Evolutionary conservation across 2,329 filamentous ascomycete species (phyloP).

Genomic region (Colletotrichum scovillei): DNA sequence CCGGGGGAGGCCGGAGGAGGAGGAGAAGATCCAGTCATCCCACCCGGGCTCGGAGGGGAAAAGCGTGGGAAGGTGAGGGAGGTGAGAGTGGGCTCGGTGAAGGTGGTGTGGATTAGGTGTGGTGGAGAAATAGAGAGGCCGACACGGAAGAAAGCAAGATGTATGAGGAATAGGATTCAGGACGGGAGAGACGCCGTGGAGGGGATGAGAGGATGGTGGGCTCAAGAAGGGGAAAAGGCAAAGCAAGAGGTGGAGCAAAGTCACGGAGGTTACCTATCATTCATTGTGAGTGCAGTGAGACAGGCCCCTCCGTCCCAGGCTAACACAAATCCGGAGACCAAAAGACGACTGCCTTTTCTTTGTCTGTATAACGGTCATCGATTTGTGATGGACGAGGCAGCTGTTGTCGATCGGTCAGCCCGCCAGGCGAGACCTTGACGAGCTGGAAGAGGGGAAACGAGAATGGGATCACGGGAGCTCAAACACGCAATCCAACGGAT

Average conservation of each 20-base stretch:
- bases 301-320: background rate
- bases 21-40: background rate
- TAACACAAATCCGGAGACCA: constrained; percentile 19
- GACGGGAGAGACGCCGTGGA: background rate
- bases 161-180: background rate
- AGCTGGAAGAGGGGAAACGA: background rate
- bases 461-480: too few relatives aligned
- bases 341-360: constrained; percentile 4
- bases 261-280: background rate
- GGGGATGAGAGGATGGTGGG: background rate
- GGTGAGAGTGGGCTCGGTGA: background rate
- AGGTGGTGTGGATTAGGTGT: background rate
- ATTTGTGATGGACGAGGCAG: background rate
- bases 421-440: background rate
- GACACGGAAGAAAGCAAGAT: background rate
- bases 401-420: background rate
- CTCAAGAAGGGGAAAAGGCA: background rate
- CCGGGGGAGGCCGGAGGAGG: constrained; percentile 12
- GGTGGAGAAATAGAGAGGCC: background rate
- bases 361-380: constrained; percentile 32
- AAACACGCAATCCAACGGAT: background rate
- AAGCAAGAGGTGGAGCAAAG: background rate
- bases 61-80: background rate
- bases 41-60: background rate
- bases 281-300: background rate